Evolutionary conservation across 2,329 filamentous ascomycete genomes (phyloP), one percentile per base, ranked within the genome.

Genomic region (Trichoderma sp.): DNA sequence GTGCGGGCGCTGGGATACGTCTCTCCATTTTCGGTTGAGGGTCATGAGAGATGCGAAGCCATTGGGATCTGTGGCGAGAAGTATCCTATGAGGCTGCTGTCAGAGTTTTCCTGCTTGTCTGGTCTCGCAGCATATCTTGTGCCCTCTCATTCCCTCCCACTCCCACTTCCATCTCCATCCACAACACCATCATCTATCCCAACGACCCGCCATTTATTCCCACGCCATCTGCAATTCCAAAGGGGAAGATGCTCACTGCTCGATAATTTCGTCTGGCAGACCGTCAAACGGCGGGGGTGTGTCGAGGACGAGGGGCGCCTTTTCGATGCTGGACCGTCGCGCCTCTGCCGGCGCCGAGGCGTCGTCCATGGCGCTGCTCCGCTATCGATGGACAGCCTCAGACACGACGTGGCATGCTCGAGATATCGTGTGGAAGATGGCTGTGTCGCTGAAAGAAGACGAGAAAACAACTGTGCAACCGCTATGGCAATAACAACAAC

Each of bases 261-360:
- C 81, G 73, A 91, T 90, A 69, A 91, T 91, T 77, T 91, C 89
- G 77, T 90, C 87, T 6, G 89, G 89, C 13, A 91, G 81, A 56
- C 81, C 83, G 43, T 85, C 82, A 13, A 70, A 59, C 82, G 66
- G 69, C 39, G 69, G 69, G 34, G 56, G 63, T 28, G 70, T 77
- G 64, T 52, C 72, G 70, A 68, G 65, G 46, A 54, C n/a, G 56
- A 77, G 68, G 46, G 75, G 75, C 72, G 72, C 71, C 73, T 80
- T 80, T 66, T 79, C 77, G 73, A 77, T 78, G 72, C 77, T 78
- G 49, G 76, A 75, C 69, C 77, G 77, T 72, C 76, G 77, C 63
- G 74, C 70, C 70, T 76, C 74, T 68, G 63, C 69, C 65, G 66
- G 65, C 59, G 69, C 69, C 65, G 66, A 59, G 71, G 74, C 71